Percentiles rank a stretch among this genome's conserved stretches.
Evolutionary conservation across 305 asterid species (phyloP).

Genomic region (Petunia hybrid): DNA sequence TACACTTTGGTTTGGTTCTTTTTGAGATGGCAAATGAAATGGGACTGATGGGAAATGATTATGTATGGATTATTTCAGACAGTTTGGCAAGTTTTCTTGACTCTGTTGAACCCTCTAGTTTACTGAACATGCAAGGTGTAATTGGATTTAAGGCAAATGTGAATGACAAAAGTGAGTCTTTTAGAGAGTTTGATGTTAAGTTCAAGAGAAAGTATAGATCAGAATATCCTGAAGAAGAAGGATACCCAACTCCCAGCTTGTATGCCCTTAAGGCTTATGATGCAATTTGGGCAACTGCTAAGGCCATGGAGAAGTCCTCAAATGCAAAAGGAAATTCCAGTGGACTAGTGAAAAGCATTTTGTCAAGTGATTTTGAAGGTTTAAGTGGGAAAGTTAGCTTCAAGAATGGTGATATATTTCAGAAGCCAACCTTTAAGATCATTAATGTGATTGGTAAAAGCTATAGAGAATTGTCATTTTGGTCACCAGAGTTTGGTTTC

Average conservation of each 20-base stretch:
- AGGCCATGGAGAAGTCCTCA: conserved; percentile 41
- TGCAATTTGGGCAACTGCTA: conserved; percentile 45
- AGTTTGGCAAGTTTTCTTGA: conserved; percentile 60
- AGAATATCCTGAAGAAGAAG: conserved; percentile 49
- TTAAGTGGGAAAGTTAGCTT: conserved; percentile 62
- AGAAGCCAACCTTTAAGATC: conserved; percentile 50
- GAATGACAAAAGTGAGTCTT: conserved; percentile 32
- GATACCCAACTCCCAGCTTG: conserved; percentile 48
- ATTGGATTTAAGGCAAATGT: conserved; percentile 58
- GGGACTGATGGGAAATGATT: conserved; percentile 68
- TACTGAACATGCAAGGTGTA: conserved; percentile 65
- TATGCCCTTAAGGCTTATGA: conserved; percentile 66
- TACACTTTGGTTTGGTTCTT: conserved; percentile 53
- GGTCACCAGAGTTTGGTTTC: conserved; percentile 63
- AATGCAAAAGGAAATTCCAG: conserved; percentile 30
- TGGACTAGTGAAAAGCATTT: conserved; percentile 31
- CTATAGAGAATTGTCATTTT: conserved; percentile 60
- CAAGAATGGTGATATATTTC: conserved; percentile 50
- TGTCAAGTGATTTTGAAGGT: conserved; percentile 54
- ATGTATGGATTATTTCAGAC: conserved; percentile 68
- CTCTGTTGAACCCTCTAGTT: conserved; percentile 49
- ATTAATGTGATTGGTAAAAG: conserved; percentile 68
- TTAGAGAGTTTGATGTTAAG: conserved; percentile 45
- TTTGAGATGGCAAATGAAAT: conserved; percentile 56
- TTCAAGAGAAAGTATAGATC: conserved; percentile 49